Evolutionary conservation across 2,329 filamentous ascomycete species (phyloP), one percentile per base, ranked within the genome.

Genomic region (Alternaria rosae): DNA sequence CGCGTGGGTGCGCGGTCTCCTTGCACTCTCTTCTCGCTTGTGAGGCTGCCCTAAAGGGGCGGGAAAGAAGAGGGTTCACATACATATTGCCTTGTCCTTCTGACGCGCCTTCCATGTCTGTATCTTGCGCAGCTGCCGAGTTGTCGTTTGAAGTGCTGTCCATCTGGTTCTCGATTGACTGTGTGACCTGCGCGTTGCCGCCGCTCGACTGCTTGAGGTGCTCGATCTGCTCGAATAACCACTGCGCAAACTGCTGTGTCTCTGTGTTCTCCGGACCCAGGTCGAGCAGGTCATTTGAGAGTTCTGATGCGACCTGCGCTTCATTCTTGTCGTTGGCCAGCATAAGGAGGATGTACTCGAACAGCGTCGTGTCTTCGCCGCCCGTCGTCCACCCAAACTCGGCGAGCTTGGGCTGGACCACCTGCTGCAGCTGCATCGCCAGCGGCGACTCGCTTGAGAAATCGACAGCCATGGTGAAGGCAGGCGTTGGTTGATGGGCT

Each of bases 301-400:
- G 88, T 78, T 99, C 95, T 44, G 88, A 84, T 10, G 93, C 91
- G 68, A 99, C 94, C 77, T 97, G 91, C 53, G 94, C 89, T 78
- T 97, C 91, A 5, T 91, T 93, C 81, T 97, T 97, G 73, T 94
- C 93, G 81, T 97, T 98, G 65, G 92, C 92, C 30, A 99, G 87
- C 94, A 98, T 97, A 66, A 98, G 88, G 61, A 98, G 91, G 70
- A 99, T 95, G 82, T 98, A 99, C 82, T 99, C 95, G 62, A 93
- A 91, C 62, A 99, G 87, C 38, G 93, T 92, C 23, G 90, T 90
- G 79, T 94, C 93, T 74, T 89, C 88, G 70, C 90, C 91, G 70
- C 91, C 91, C 28, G 91, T 89, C 65, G 89, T 93, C 94, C 95
- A 98, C 73, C 94, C 94, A 69, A 94, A 90, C 81, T 99, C 94